Evolutionary conservation across 2,329 filamentous ascomycete genomes (phyloP).

Genomic region (Arthrobotrys musiformis): DNA sequence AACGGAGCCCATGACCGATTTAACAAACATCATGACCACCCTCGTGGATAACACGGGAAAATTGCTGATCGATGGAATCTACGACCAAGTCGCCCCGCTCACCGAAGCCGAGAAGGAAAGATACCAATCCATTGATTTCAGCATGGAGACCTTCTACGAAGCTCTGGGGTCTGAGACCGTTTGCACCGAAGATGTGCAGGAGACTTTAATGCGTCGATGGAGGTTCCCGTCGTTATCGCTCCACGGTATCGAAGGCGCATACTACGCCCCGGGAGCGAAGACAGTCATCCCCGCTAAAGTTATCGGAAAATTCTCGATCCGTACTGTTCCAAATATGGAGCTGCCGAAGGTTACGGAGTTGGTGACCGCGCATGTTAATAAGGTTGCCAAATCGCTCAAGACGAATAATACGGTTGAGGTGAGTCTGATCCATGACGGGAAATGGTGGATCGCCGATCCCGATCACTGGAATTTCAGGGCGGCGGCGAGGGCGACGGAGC

Average conservation of each 20-base stretch:
- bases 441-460: slow-evolving; percentile 98
- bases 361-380: slow-evolving; percentile 84
- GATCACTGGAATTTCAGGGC: slow-evolving; percentile 99
- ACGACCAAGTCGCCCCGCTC: slow-evolving; percentile 89
- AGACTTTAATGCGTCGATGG: slow-evolving; percentile 95
- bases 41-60: slow-evolving; percentile 91
- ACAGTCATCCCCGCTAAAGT: slow-evolving; percentile 99
- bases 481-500: slow-evolving; percentile 93
- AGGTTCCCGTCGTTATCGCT: slow-evolving; percentile 91
- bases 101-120: slow-evolving; percentile 85
- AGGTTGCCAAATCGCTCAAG: slow-evolving; percentile 83
- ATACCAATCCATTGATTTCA: slow-evolving; percentile 92
- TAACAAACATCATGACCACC: slow-evolving; percentile 81
- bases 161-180: slow-evolving; percentile 88
- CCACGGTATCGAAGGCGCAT: slow-evolving; percentile 94
- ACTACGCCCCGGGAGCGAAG: slow-evolving; percentile 92
- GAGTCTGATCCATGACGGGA: slow-evolving; percentile 85
- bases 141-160: slow-evolving; percentile 94
- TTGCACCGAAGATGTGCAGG: slow-evolving; percentile 88
- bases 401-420: slow-evolving; percentile 93
- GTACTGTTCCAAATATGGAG: slow-evolving; percentile 97
- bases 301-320: slow-evolving; percentile 96
- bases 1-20: slow-evolving; percentile 98
- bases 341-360: slow-evolving; percentile 85
- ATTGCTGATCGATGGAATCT: slow-evolving; percentile 92